These are phyloP conservation scores for Austropuccinia psidii DNA, from an alignment of 1,284 basidiomycete species.

Conservation along the genomic window DNA sequence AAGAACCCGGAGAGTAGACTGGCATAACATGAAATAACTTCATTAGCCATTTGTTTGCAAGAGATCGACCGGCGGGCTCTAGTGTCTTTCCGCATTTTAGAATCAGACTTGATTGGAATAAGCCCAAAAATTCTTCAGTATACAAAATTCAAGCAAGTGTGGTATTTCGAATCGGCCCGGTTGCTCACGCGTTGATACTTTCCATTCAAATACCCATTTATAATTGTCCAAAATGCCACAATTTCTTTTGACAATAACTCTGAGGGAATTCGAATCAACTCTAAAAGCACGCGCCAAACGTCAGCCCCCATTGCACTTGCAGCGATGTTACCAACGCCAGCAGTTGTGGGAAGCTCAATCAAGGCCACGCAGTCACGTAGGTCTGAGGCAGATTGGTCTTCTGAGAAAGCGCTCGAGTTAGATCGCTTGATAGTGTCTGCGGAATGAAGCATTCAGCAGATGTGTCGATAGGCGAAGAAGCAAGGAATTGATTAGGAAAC, in stretches of 20 bases:
- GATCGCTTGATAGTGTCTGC: conserved; percentile 53
- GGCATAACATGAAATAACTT: conserved; percentile 81
- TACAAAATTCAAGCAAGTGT: not conserved
- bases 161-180: not conserved
- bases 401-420: conserved; percentile 42
- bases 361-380: conserved; percentile 26
- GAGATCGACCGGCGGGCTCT: conserved; percentile 43
- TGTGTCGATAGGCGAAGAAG: not conserved
- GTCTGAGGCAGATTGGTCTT: conserved; percentile 39
- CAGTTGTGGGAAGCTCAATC: conserved; percentile 40
- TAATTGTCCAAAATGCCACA: conserved; percentile 89
- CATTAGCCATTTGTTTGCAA: conserved; percentile 67
- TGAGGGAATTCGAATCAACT: conserved; percentile 54
- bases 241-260: conserved; percentile 57
- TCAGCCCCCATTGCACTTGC: conserved; percentile 61
- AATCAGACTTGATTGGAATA: not conserved
- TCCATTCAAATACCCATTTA: conserved; percentile 81
- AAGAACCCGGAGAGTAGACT: conserved; percentile 82
- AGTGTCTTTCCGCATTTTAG: conserved; percentile 33
- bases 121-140: not conserved
- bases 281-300: conserved; percentile 71
- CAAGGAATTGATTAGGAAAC: conserved; percentile 42
- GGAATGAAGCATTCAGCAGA: conserved; percentile 53
- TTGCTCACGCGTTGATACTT: conserved; percentile 68
- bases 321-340: conserved; percentile 41